Conservation (phyloP, 129 eudicot genomes). For the Flaveria robusta region DNA sequence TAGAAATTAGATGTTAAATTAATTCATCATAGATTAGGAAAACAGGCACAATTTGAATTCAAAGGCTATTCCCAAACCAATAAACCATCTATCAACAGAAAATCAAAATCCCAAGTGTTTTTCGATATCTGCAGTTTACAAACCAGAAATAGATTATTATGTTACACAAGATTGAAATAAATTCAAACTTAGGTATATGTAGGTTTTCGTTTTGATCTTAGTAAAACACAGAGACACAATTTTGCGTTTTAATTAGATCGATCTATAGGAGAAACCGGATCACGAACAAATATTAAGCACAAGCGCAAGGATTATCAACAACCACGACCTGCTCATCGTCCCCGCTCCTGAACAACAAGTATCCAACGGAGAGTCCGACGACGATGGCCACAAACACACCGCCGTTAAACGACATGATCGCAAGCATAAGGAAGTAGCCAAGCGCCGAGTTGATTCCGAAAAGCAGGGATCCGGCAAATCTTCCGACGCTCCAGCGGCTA, state of each 20-base stretch:
- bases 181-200: conserved; percentile 17
- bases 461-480: conserved; percentile 47
- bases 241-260: background rate
- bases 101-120: conserved; percentile 4
- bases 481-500: conserved; percentile 26
- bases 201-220: background rate
- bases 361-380: conserved; percentile 48
- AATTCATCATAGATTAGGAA: background rate
- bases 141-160: conserved; percentile 13
- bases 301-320: conserved; percentile 44
- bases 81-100: no score
- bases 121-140: background rate
- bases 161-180: background rate
- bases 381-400: conserved; percentile 48
- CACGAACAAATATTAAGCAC: conserved; percentile 16
- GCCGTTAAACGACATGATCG: conserved; percentile 40
- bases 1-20: background rate
- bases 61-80: no score
- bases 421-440: conserved; percentile 53
- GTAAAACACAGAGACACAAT: background rate
- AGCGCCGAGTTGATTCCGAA: conserved; percentile 67
- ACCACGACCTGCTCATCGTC: conserved; percentile 39
- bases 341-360: conserved; percentile 38
- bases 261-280: background rate
- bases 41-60: background rate